Conservation (phyloP, 1,284 basidiomycete species). For the Sphagnurus paluster region DNA sequence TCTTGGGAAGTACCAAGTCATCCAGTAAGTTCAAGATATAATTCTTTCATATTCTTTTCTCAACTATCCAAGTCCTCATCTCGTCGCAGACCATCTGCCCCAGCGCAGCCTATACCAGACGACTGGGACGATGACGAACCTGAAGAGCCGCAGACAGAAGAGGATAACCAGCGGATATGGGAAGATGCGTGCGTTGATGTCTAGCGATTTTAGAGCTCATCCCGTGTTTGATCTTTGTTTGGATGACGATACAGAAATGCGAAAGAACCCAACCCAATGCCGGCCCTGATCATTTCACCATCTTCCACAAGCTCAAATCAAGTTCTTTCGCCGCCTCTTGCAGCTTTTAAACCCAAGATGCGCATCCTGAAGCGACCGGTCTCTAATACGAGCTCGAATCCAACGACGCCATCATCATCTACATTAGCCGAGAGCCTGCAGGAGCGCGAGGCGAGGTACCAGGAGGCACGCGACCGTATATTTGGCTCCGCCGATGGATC, state of each 20-base stretch:
- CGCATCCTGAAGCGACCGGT: constrained; percentile 44
- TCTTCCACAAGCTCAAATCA: constrained; percentile 26
- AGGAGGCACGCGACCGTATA: constrained; percentile 44
- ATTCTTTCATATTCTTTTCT: neutral
- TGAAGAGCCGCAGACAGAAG: constrained; percentile 29
- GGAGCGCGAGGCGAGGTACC: constrained; percentile 43
- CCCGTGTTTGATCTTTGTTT: neutral
- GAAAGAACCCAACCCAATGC: constrained; percentile 42
- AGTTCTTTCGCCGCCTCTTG: constrained; percentile 29
- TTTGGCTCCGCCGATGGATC: constrained; percentile 31
- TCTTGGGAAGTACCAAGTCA: constrained; percentile 20
- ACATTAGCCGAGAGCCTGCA: constrained; percentile 32
- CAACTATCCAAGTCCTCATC: constrained; percentile 12
- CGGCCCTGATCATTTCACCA: constrained; percentile 36
- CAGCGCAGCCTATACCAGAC: constrained; percentile 28
- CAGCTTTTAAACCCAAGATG: constrained; percentile 42
- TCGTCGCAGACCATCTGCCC: constrained; percentile 10
- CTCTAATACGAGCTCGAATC: constrained; percentile 20
- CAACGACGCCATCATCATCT: constrained; percentile 26
- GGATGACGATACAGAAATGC: constrained; percentile 32
- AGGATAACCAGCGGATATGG: constrained; percentile 43
- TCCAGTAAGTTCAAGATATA: constrained; percentile 18
- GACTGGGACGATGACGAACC: constrained; percentile 39
- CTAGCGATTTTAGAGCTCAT: neutral
- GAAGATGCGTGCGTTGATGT: constrained; percentile 39